Base-by-base conservation (phyloP, 768 basidiomycete species). In the Rhodosporidiobolus sp. region DNA sequence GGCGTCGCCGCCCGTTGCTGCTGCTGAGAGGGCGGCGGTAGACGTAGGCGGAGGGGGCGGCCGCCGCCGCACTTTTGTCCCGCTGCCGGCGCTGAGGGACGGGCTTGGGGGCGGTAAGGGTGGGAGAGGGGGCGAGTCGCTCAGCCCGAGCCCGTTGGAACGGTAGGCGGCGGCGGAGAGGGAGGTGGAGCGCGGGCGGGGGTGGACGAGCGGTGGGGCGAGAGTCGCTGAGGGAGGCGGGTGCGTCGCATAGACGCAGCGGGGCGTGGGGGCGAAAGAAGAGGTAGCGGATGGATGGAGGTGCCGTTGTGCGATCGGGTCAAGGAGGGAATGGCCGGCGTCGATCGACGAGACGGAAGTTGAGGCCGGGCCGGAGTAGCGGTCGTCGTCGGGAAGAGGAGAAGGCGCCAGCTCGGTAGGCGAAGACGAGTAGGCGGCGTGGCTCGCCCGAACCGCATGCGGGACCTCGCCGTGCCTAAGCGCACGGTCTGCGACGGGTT, bases 141-240 rank as follows among this genome's bases (percentile, higher is more conserved):
- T 53, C 0, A 53, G 38, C n/a, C 35, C 52, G 50, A 54, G 53
- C 17, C 16, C 16, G 28, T 64, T 52, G n/a, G 53, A 45, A 28
- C 28, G 35, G 54, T 56, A 43, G 20, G 11, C 9, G 1, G 43
- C 45, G 19, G 43, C 53, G 19, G 65, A 72, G 26, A 72, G 70
- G 0, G 70, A 72, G 20, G 60, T 67, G 16, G 70, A 72, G 28
- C 70, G 61, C 34, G 70, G 65, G n/a, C 70, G 65, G 11, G 70
- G 65, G 34, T 57, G 46, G 9, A 53, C 11, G 22, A 65, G 28
- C 8, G 56, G 68, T 7, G 61, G 53, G 9, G 34, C 46, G 60
- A 43, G 16, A 35, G 57, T 16, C 57, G 35, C 11, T 2, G 49
- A 17, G 26, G 35, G 14, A 35, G 69, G 61, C 28, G 68, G 68